A percentile compares a stretch with the other conserved stretches of the same genome.
phyloP scores from a whole-genome alignment of 306 rosid genomes.

The Cucurbita maxima region DNA sequence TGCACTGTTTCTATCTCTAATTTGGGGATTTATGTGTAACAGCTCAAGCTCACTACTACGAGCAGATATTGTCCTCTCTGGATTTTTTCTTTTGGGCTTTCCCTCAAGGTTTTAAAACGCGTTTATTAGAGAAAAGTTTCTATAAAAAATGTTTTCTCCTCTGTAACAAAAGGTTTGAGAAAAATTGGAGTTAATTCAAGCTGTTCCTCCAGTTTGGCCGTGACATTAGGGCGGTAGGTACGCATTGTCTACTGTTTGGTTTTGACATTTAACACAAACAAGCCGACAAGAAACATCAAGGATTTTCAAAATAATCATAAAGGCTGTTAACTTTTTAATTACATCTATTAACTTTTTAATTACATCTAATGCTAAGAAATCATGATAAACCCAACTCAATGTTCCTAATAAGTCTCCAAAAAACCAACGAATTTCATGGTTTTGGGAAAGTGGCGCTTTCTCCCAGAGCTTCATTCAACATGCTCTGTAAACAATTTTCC shows the following conservation, averaged over 20 bases:
- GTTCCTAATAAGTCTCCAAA: neutral
- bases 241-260: conserved; percentile 6
- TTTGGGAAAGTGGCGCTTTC: neutral
- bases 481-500: conserved; percentile 5
- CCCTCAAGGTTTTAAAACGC: no score
- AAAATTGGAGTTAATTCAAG: neutral
- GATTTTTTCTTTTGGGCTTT: no score
- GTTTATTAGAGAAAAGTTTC: no score
- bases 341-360: neutral
- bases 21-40: no score
- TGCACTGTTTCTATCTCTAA: neutral
- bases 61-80: no score
- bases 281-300: neutral
- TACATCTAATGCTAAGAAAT: neutral
- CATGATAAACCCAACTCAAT: neutral
- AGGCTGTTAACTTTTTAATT: neutral
- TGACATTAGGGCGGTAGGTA: conserved; percentile 29
- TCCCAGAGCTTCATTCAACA: neutral
- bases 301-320: neutral
- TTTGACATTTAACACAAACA: conserved; percentile 16
- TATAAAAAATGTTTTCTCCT: no score
- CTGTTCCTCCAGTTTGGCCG: conserved; percentile 50
- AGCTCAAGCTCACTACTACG: no score
- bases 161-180: no score
- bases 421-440: neutral